Percentiles rank a stretch among this genome's conserved stretches.
Conservation (phyloP, 2,329 filamentous ascomycete genomes). For the Sclerotinia borealis region DNA sequence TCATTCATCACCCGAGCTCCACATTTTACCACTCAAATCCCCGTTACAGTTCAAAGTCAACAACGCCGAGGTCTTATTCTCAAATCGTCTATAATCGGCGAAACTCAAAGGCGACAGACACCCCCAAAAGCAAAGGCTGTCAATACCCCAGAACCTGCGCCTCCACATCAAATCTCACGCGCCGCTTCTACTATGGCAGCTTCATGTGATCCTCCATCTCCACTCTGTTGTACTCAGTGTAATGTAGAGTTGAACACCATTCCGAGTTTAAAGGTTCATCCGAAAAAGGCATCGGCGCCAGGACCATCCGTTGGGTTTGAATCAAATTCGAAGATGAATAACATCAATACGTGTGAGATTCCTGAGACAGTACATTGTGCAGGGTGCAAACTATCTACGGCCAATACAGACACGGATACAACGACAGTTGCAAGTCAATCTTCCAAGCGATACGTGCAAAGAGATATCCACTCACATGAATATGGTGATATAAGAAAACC, state of each 20-base stretch:
- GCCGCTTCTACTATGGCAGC: not conserved
- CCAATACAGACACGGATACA: not conserved
- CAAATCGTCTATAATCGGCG: not conserved
- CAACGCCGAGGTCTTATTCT: constrained; percentile 8
- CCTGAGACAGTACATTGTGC: not conserved
- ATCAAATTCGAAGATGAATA: not conserved
- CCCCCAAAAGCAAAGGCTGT: not conserved
- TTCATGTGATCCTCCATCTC: not conserved
- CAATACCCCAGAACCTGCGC: not conserved
- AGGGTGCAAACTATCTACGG: not conserved
- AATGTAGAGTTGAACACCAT: not conserved
- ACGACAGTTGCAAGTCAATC: not conserved
- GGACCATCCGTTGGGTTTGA: not conserved
- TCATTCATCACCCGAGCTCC: constrained; percentile 8
- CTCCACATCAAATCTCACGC: not conserved
- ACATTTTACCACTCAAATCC: constrained; percentile 8
- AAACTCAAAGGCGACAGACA: not conserved
- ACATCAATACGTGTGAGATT: not conserved
- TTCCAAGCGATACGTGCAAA: not conserved
- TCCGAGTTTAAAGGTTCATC: not conserved
- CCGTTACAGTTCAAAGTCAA: not conserved
- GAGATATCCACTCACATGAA: not conserved
- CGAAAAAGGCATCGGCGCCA: too few relatives aligned
- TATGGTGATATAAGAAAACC: not conserved
- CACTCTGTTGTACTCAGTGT: constrained; percentile 1